A percentile compares a stretch with the other conserved stretches of the same genome.
Conservation (phyloP, 768 basidiomycete species). For the Tephrocybe sp. region DNA sequence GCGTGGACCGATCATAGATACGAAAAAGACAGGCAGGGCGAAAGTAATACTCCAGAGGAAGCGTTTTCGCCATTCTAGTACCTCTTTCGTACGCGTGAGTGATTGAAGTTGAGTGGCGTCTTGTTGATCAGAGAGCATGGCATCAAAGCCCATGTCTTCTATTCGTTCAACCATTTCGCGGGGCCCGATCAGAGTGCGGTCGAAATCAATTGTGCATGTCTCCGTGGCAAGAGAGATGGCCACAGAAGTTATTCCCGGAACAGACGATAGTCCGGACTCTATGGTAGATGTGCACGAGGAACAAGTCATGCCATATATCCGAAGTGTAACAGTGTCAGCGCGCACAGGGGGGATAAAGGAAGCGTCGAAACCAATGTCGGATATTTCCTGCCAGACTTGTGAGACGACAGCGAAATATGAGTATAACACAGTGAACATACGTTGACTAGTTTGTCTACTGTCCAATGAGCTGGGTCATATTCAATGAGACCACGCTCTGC, state of each 20-base stretch:
- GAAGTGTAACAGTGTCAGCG: constrained; percentile 69
- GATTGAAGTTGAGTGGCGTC: constrained; percentile 85
- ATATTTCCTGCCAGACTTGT: constrained; percentile 79
- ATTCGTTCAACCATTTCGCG: constrained; percentile 89
- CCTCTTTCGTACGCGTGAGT: constrained; percentile 86
- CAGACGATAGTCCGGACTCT: constrained; percentile 61
- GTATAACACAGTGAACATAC: constrained; percentile 40
- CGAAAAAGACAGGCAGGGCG: constrained; percentile 91
- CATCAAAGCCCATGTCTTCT: constrained; percentile 89
- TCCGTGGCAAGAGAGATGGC: constrained; percentile 77
- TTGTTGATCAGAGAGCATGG: constrained; percentile 77
- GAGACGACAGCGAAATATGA: too few relatives aligned
- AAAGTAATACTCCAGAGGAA: constrained; percentile 76
- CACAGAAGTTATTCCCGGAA: constrained; percentile 75
- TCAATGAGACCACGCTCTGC: constrained; percentile 92
- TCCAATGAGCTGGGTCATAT: constrained; percentile 85
- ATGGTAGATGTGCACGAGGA: constrained; percentile 78
- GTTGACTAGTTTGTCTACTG: constrained; percentile 70
- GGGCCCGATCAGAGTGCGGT: constrained; percentile 68
- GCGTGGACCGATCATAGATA: constrained; percentile 81
- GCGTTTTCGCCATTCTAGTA: constrained; percentile 83
- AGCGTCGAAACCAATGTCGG: constrained; percentile 91
- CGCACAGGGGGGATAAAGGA: constrained; percentile 66
- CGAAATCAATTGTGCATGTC: constrained; percentile 74
- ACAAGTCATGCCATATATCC: constrained; percentile 92